Evolutionary conservation across 495 filamentous ascomycete species (phyloP), one percentile per base, ranked within the genome.

Genomic region (Geoglossum glabrum): DNA sequence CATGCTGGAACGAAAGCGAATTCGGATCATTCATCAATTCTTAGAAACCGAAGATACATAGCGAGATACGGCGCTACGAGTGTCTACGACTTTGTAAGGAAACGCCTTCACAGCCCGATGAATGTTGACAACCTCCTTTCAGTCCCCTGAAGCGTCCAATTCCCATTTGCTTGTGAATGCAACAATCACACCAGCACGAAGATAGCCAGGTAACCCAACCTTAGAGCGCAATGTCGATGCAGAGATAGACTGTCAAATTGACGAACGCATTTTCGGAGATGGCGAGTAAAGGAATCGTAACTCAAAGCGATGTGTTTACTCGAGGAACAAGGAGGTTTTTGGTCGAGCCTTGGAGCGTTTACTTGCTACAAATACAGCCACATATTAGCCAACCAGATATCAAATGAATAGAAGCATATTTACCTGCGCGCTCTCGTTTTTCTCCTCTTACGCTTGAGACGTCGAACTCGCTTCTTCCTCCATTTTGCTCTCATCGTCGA

Each of bases 401-500:
- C 59, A 59, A 56, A 50, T n/a, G 23, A 30, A 52, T n/a, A 28
- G 25, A 40, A 19, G 28, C 46, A 34, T 30, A 23, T 28, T 76
- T 79, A 94, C 89, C 79, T 84, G 77, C 89, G 76, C 64, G 88
- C 90, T 70, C 90, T 83, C 75, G 88, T 92, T 88, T 96, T 96
- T 87, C 90, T 90, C 73, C 90, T 84, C 89, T 96, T 96, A 72
- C 87, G 82, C 83, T 96, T 96, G 74, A 96, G 85, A 74, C 90
- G 83, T 63, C 90, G 84, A 76, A 93, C 87, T 70, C 90, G 79
- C 89, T 96, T 96, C 86, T 96, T 96, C 81, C 89, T 88, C 89
- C 89, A 95, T 79, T 95, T 95, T 67, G 86, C 87, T 88, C 89
- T 89, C 89, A 95, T 93, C 81, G 80, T 90, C 81, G 70, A 66